Evolutionary conservation across 2,329 filamentous ascomycete genomes (phyloP), one percentile per base, ranked within the genome.

Genomic region (Penicillium crustosum): DNA sequence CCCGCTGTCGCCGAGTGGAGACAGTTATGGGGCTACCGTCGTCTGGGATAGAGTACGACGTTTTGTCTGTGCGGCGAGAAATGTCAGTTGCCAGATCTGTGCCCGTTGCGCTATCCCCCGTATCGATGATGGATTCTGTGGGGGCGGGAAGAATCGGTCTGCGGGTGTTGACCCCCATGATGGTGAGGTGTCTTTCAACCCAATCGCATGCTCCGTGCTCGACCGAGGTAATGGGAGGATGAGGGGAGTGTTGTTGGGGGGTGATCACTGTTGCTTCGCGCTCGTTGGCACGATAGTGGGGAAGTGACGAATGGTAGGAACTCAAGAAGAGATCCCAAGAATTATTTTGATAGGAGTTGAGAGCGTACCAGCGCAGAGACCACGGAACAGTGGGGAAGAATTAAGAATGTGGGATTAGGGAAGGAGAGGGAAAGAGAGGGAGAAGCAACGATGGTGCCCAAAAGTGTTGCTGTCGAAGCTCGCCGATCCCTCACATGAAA

Each of bases 21-120:
- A 99, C 95, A 60, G 91, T 97, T 70, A 99, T 88, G 42, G 93
- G 92, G 53, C 90, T 93, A 57, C 79, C 79, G 77, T 81, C 79
- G 71, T 80, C 79, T 27, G 79, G 79, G 54, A 81, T 77, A 29
- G 78, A 80, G 66, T 80, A 79, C 51, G 78, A 80, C 52, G 79
- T 79, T 61, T 77, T 78, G 68, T 81, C 79, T 66, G 77, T 81
- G 54, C 77, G 74, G 66, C 77, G 76, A 68, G 79, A 81, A 63
- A 81, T 61, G 70, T 81, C 78, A 63, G 79, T 81, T 61, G 77
- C 79, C 67, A 80, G 66, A 70, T 80, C 79, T 64, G 77, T 79
- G 59, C 71, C 75, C 58, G 73, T 77, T 53, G 69, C 67, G 66
- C 77, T 79, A 56, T 71, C 75, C 60, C 65, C 72, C 49, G 72